A percentile compares a stretch with the other conserved stretches of the same genome.
Evolutionary conservation across 768 basidiomycete genomes (phyloP).

Genomic region (Lactarius sanguifluus): DNA sequence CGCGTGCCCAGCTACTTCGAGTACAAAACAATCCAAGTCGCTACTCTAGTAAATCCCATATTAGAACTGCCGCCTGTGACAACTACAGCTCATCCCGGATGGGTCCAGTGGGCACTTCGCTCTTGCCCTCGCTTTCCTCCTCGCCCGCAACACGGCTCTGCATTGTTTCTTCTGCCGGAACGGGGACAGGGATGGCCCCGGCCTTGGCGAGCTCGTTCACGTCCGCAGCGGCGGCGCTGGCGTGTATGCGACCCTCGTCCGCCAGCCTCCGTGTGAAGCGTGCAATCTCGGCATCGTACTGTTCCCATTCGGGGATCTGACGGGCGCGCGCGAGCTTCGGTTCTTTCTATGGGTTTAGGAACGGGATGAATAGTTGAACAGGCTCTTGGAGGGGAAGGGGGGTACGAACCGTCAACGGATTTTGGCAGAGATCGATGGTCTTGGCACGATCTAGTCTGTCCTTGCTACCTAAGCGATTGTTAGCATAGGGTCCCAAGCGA

Average conservation of each 20-base stretch:
- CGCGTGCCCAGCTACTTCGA: too few relatives aligned
- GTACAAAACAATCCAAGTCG: too few relatives aligned
- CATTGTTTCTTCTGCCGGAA: background rate
- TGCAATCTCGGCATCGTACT: slow-evolving; percentile 89
- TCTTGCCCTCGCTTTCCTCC: background rate
- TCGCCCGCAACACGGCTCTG: background rate
- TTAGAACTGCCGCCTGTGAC: background rate
- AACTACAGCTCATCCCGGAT: slow-evolving; percentile 21
- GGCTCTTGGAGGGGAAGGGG: background rate
- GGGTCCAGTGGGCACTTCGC: background rate
- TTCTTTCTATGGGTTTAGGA: slow-evolving; percentile 71
- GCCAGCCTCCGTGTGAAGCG: slow-evolving; percentile 73
- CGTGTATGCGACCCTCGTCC: slow-evolving; percentile 65
- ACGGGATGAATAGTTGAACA: background rate
- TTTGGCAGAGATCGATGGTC: slow-evolving; percentile 95
- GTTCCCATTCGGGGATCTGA: slow-evolving; percentile 97
- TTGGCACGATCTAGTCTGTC: slow-evolving; percentile 77
- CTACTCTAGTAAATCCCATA: background rate
- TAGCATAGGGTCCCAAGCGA: slow-evolving; percentile 4
- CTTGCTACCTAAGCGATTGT: slow-evolving; percentile 60
- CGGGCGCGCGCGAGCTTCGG: slow-evolving; percentile 92
- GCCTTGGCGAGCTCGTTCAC: slow-evolving; percentile 62
- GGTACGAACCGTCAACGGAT: slow-evolving; percentile 79
- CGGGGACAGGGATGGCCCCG: slow-evolving; percentile 35
- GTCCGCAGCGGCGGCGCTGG: slow-evolving; percentile 65